Evolutionary conservation across 257 asterid species (phyloP).

Genomic region (Echites panduratus): DNA sequence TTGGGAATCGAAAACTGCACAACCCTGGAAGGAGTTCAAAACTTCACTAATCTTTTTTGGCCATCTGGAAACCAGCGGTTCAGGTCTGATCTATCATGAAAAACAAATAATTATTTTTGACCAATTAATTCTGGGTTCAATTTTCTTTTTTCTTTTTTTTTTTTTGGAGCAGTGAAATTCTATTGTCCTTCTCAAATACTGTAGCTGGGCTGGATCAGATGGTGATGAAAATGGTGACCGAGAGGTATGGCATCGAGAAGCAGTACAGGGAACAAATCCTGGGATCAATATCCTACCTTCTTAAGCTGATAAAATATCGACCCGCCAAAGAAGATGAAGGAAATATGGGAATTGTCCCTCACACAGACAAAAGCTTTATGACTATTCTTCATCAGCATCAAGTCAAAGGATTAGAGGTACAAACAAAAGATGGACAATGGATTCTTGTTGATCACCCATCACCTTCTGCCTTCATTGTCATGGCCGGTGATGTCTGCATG

Average conservation of each 20-base stretch:
- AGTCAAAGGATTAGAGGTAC: slow-evolving; percentile 50
- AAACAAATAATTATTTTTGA: neutral
- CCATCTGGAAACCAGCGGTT: slow-evolving; percentile 17
- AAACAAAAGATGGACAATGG: slow-evolving; percentile 58
- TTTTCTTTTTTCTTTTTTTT: neutral
- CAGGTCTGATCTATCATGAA: neutral
- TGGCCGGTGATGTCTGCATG: slow-evolving; percentile 77
- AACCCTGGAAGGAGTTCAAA: slow-evolving; percentile 44
- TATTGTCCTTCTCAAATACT: slow-evolving; percentile 37
- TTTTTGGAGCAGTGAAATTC: slow-evolving; percentile 41
- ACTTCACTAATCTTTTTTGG: slow-evolving; percentile 63
- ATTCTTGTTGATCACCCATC: slow-evolving; percentile 40
- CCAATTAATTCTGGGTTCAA: slow-evolving; percentile 11
- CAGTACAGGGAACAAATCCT: slow-evolving; percentile 23
- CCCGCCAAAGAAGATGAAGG: slow-evolving; percentile 37
- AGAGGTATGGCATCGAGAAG: slow-evolving; percentile 46
- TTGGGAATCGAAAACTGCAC: slow-evolving; percentile 64
- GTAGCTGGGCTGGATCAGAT: slow-evolving; percentile 49
- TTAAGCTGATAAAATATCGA: slow-evolving; percentile 46
- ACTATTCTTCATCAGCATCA: slow-evolving; percentile 57
- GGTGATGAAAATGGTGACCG: slow-evolving; percentile 55
- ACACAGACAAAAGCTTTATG: slow-evolving; percentile 67
- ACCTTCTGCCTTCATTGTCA: slow-evolving; percentile 53
- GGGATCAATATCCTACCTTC: slow-evolving; percentile 50
- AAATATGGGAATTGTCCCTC: slow-evolving; percentile 47